Base-by-base conservation (phyloP, 306 rosid genomes). In the Hippophae gyantsensis region DNA sequence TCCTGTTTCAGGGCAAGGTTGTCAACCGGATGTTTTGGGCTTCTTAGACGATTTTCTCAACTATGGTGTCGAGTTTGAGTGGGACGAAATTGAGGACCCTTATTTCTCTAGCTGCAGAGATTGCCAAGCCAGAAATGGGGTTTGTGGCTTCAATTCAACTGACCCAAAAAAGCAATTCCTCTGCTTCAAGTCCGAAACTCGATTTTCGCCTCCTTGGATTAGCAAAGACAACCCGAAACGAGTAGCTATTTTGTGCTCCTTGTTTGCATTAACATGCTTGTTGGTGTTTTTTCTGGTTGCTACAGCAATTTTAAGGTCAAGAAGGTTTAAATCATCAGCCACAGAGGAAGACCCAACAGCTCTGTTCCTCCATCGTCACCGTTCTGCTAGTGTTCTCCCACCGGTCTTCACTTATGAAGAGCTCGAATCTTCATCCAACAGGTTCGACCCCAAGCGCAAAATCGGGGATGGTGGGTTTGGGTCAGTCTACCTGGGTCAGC, bases 401-500 rank as follows among this genome's bases (percentile, higher is more conserved):
- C 99, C 96, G 0, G 93, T 82, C 0, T 88, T 85, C 78, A 59
- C 96, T 62, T 92, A 72, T 75, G 99, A 92, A 6, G 96, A 92
- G 65, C 56, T 92, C 0, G 82, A 79, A 45, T 5, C 66, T 11
- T 80, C 99, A 1, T 88, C 99, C 2, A 84, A 92, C 72, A 52
- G 67, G 26, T 92, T 92, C 64, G 93, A 92, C 63, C 76, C 71
- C 0, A 92, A 85, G 59, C 75, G 95, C n/a, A 92, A 88, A 76
- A 79, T 92, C 45, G 99, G 99, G 25, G 95, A 86, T 44, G 99
- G 99, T 7, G 99, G 99, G 10, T 92, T 92, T 58, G 99, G 99
- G 6, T 81, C 99, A 0, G 99, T 92, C 10, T 92, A 56, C 56
- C 68, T 92, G 47, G 99, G 88, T 5, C 81, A 86, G 47, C 88